phyloP scores from a whole-genome alignment of 192 early-diverging fungal genomes.

The Backusella circina region DNA sequence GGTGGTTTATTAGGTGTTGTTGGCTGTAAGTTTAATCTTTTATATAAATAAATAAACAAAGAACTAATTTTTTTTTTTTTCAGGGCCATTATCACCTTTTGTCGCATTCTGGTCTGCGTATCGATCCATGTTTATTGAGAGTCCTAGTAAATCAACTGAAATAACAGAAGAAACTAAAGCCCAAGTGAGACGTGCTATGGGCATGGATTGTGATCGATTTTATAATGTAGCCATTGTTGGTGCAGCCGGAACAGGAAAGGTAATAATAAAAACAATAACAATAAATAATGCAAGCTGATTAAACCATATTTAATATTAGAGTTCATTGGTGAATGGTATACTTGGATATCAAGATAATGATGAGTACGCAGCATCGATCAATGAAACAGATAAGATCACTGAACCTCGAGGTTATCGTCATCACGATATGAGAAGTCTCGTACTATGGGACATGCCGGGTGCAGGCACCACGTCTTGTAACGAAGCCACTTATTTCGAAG shows the following conservation, averaged over 20 bases:
- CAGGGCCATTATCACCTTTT: constrained; percentile 32
- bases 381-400: constrained; percentile 24
- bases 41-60: neutral
- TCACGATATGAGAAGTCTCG: constrained; percentile 28
- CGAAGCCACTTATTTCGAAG: constrained; percentile 35
- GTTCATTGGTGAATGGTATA: constrained; percentile 36
- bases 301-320: constrained; percentile 2
- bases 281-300: neutral
- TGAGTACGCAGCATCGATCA: constrained; percentile 25
- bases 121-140: constrained; percentile 26
- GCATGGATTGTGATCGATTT: constrained; percentile 30
- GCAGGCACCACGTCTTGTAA: constrained; percentile 21
- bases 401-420: constrained; percentile 27
- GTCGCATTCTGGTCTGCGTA: constrained; percentile 29
- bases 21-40: constrained; percentile 19
- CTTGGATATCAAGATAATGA: constrained; percentile 28
- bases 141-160: constrained; percentile 17
- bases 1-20: constrained; percentile 34
- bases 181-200: constrained; percentile 17
- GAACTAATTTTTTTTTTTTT: neutral
- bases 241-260: constrained; percentile 34
- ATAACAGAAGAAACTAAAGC: constrained; percentile 22
- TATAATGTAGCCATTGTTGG: constrained; percentile 40
- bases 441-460: constrained; percentile 38
- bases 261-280: constrained; percentile 10